Evolutionary conservation across 2,329 filamentous ascomycete species (phyloP), one percentile per base, ranked within the genome.

Genomic region (Bipolaris gigantea): DNA sequence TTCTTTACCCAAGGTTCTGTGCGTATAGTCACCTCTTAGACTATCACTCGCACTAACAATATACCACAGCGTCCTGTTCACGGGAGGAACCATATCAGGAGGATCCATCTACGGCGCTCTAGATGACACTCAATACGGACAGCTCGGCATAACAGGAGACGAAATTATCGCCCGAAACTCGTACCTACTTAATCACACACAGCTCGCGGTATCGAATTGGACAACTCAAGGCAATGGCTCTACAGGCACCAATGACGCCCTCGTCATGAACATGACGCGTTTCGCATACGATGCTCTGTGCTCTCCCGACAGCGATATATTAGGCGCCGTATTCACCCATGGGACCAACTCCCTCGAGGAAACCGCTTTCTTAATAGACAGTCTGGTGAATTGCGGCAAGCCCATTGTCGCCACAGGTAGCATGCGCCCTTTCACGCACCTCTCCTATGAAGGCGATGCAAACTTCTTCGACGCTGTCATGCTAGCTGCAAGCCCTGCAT

Each of bases 261-360:
- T 70, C 1, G 67, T 66, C 25, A 70, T 69, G 66, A 67, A 70
- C 53, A 70, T 70, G 67, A 69, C 66, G 5, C 59, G 66, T 4
- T 70, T 70, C 39, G 61, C 60, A 1, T 49, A 66, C 34, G 62
- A 67, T 33, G 66, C 66, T 1, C 41, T 70, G 2, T 70, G 66
- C 30, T 67, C 64, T 0, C 41, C 52, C 10, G 66, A 70, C 35
- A 69, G 65, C 23, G 67, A 70, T 27, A 70, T 70, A 5, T 60
- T 53, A 9, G 67, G 67, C 9, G 66, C 66, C 0, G 57, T 70
- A 15, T 70, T 60, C 45, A 70, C 66, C 0, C 66, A 70, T 39
- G 66, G 66, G 11, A 70, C 66, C 0, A 70, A 70, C 25, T 67
- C 66, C 0, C 58, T 70, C 27, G 67, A 69, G 41, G 67, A 70